Evolutionary conservation across 768 basidiomycete genomes (phyloP).

Genomic region (Trametes meyenii): DNA sequence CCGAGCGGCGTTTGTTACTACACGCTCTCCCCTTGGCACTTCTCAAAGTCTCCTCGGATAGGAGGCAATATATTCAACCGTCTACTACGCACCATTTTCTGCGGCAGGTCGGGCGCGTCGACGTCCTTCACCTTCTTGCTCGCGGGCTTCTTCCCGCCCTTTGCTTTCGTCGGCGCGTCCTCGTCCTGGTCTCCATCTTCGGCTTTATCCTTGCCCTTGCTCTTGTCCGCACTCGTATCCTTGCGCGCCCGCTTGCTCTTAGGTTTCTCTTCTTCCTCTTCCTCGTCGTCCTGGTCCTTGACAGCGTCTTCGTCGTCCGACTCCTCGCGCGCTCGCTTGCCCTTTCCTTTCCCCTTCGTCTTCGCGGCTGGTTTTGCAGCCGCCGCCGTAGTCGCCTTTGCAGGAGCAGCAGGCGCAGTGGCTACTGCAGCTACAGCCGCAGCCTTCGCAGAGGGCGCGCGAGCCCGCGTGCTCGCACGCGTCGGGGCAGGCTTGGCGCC

Average conservation of each 20-base stretch:
- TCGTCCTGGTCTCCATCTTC: constrained; percentile 20
- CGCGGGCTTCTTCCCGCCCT: constrained; percentile 18
- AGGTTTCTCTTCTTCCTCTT: constrained; percentile 14
- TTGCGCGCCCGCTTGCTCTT: constrained; percentile 22
- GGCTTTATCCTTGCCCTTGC: constrained; percentile 12
- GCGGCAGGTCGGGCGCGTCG: constrained; percentile 31
- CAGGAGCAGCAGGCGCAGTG: constrained; percentile 25
- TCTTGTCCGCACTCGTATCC: constrained; percentile 22
- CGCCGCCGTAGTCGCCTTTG: constrained; percentile 8
- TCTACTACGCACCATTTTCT: constrained; percentile 47
- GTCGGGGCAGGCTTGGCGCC: constrained; percentile 38
- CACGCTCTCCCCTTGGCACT: neutral
- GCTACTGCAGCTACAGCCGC: constrained; percentile 23
- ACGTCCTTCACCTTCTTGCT: constrained; percentile 8
- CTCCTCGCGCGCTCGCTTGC: constrained; percentile 23
- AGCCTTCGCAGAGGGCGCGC: constrained; percentile 31
- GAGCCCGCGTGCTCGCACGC: constrained; percentile 34
- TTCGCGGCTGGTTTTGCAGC: constrained; percentile 8
- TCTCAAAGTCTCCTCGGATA: neutral
- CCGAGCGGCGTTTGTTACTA: neutral
- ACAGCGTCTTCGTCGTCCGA: constrained; percentile 29
- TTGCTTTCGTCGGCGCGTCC: constrained; percentile 17
- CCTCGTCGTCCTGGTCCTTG: neutral
- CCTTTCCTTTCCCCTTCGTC: constrained; percentile 30
- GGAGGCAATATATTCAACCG: neutral